These are phyloP conservation scores for Prunus campanulata DNA, from an alignment of 306 rosid genomes.

Conservation along the genomic window DNA sequence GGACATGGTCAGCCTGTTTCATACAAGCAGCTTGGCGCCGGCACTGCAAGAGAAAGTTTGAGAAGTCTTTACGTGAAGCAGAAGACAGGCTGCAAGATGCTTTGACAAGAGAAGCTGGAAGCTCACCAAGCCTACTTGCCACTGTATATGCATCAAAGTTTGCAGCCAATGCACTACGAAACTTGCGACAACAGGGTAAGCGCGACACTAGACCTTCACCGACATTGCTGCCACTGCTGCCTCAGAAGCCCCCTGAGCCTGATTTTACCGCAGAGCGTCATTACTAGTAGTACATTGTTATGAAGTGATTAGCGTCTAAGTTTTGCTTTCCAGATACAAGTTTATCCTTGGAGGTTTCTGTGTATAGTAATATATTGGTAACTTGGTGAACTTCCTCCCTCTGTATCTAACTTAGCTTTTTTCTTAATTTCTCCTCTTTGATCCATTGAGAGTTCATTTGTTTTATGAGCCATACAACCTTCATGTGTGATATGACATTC, in stretches of 20 bases:
- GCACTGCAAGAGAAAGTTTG: constrained; percentile 47
- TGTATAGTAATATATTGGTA: background rate
- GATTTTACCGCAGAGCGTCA: constrained; percentile 43
- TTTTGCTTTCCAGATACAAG: background rate
- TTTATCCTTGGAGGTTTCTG: background rate
- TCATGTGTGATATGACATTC: background rate
- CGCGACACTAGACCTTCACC: constrained; percentile 22
- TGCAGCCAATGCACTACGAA: constrained; percentile 39
- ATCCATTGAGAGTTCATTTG: background rate
- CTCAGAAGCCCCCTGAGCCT: constrained; percentile 71
- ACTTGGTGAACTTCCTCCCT: background rate
- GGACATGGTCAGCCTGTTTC: constrained; percentile 64
- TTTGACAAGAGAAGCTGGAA: constrained; percentile 29
- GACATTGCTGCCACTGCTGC: constrained; percentile 43
- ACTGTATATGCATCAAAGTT: constrained; percentile 66
- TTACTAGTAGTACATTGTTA: background rate
- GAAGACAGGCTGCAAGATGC: constrained; percentile 49
- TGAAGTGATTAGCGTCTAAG: background rate
- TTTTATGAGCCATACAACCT: background rate
- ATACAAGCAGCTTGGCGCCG: constrained; percentile 80
- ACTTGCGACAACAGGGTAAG: constrained; percentile 33
- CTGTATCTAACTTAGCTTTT: too few species aligned
- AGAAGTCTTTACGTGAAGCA: constrained; percentile 43
- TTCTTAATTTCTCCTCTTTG: background rate
- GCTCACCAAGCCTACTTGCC: constrained; percentile 52